Conservation (phyloP, 805 yeast species). For the Saccharomycopsis oosterbeekiorum region DNA sequence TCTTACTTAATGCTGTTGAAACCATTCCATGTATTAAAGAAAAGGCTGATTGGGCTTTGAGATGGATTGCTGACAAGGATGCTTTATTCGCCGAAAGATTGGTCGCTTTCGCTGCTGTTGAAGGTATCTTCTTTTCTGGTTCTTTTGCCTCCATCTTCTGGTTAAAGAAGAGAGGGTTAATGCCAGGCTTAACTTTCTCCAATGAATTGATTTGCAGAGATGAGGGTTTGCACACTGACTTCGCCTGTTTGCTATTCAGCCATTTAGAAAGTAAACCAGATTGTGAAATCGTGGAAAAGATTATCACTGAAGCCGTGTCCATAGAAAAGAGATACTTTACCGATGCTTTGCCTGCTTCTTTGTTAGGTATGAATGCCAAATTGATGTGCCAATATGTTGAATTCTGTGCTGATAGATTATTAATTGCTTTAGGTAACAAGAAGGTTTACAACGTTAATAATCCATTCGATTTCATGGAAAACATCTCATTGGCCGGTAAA, state of each 20-base stretch:
- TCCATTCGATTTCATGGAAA: conserved; percentile 99
- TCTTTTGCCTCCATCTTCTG: conserved; percentile 97
- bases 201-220: conserved; percentile 97
- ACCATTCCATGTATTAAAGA: conserved; percentile 92
- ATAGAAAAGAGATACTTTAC: conserved; percentile 92
- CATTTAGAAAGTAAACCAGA: conserved; percentile 88
- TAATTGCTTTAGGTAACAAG: conserved; percentile 83
- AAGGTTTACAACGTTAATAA: conserved; percentile 80
- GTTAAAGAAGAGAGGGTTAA: conserved; percentile 97
- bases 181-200: conserved; percentile 98
- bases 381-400: conserved; percentile 98
- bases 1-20: conserved; percentile 89
- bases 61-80: conserved; percentile 87
- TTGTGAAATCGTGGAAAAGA: conserved; percentile 65
- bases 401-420: conserved; percentile 92
- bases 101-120: conserved; percentile 97
- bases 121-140: conserved; percentile 97
- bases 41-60: conserved; percentile 98
- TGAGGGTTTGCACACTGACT: conserved; percentile 98
- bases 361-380: conserved; percentile 89
- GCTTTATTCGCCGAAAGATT: conserved; percentile 92
- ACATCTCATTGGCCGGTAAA: conserved; percentile 96
- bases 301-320: conserved; percentile 88
- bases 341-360: conserved; percentile 87
- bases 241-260: conserved; percentile 90